Percentiles rank a stretch among this genome's conserved stretches.
Evolutionary conservation across 1,284 basidiomycete species (phyloP).

Genomic region (Tilletiopsis washingtonensis): DNA sequence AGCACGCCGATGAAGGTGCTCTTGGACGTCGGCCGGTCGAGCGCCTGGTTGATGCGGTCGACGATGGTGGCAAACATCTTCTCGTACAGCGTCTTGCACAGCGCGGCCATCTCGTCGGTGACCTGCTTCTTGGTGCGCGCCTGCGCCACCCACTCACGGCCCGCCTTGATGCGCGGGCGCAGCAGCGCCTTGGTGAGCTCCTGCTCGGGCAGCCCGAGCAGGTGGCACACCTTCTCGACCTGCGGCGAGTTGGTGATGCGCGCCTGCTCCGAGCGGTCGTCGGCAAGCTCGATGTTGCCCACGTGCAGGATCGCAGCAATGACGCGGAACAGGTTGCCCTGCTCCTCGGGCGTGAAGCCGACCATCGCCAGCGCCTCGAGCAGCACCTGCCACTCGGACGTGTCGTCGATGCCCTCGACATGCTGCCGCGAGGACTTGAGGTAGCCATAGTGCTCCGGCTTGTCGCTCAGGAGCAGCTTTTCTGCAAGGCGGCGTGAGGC

Average conservation of each 20-base stretch:
- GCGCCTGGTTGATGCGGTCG: constrained; percentile 85
- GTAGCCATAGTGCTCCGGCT: constrained; percentile 77
- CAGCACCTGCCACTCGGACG: constrained; percentile 74
- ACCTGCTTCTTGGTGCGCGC: constrained; percentile 86
- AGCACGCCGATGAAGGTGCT: constrained; percentile 96
- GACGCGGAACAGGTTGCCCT: constrained; percentile 87
- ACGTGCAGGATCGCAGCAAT: constrained; percentile 90
- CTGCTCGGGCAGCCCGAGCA: constrained; percentile 80
- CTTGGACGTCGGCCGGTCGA: constrained; percentile 81
- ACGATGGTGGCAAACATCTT: constrained; percentile 91
- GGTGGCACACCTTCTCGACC: constrained; percentile 77
- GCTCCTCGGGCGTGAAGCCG: constrained; percentile 75
- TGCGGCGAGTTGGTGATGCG: constrained; percentile 55
- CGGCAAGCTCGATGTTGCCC: constrained; percentile 79
- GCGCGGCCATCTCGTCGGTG: constrained; percentile 78
- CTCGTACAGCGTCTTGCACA: constrained; percentile 96
- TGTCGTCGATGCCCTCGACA: constrained; percentile 90
- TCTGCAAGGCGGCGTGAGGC: constrained; percentile 29
- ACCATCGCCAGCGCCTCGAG: constrained; percentile 76
- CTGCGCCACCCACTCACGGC: constrained; percentile 93
- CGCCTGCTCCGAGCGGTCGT: constrained; percentile 79
- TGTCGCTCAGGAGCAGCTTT: constrained; percentile 61
- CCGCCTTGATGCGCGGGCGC: constrained; percentile 72
- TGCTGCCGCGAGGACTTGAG: constrained; percentile 80
- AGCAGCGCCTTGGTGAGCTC: constrained; percentile 72